Percentiles rank a stretch among this genome's conserved stretches.
Evolutionary conservation across 2,329 filamentous ascomycete species (phyloP).

Genomic region (Rutstroemia sp.): DNA sequence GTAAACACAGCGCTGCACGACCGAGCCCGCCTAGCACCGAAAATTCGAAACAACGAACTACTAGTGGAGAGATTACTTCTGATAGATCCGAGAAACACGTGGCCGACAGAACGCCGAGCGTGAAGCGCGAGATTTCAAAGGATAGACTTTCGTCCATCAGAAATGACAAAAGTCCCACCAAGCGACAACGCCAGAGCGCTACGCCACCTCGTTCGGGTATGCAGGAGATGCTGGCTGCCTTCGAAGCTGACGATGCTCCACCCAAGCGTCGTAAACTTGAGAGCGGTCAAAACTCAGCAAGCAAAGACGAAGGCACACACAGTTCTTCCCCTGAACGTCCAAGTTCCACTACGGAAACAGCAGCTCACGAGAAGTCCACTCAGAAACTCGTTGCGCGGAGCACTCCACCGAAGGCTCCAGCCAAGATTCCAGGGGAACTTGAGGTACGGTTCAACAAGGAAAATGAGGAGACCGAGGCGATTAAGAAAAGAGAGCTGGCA

Average conservation of each 20-base stretch:
- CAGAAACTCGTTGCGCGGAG: neutral
- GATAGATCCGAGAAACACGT: slow-evolving; percentile 19
- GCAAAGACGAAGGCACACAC: slow-evolving; percentile 19
- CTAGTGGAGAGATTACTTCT: slow-evolving; percentile 15
- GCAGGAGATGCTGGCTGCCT: slow-evolving; percentile 41
- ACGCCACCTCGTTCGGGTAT: slow-evolving; percentile 42
- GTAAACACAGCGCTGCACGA: slow-evolving; percentile 19
- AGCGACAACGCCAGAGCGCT: slow-evolving; percentile 51
- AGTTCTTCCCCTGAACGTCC: slow-evolving; percentile 25
- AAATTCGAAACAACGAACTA: slow-evolving; percentile 11
- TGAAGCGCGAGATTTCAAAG: slow-evolving; percentile 54
- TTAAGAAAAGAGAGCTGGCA: slow-evolving; percentile 26
- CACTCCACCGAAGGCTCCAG: neutral
- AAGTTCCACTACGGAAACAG: slow-evolving; percentile 13
- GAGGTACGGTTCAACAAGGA: slow-evolving; percentile 32
- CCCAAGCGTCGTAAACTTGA: slow-evolving; percentile 52
- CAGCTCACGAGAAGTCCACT: slow-evolving; percentile 14
- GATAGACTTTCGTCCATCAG: slow-evolving; percentile 42
- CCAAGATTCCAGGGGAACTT: neutral
- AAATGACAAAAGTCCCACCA: slow-evolving; percentile 42
- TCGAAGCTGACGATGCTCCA: slow-evolving; percentile 44
- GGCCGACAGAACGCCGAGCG: slow-evolving; percentile 47
- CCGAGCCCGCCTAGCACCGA: neutral
- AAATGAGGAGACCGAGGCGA: slow-evolving; percentile 20
- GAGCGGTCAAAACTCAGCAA: slow-evolving; percentile 8